These are phyloP conservation scores for Leishmania martiniquensis DNA, from an alignment of 208 protist genomes.

Conservation along the genomic window DNA sequence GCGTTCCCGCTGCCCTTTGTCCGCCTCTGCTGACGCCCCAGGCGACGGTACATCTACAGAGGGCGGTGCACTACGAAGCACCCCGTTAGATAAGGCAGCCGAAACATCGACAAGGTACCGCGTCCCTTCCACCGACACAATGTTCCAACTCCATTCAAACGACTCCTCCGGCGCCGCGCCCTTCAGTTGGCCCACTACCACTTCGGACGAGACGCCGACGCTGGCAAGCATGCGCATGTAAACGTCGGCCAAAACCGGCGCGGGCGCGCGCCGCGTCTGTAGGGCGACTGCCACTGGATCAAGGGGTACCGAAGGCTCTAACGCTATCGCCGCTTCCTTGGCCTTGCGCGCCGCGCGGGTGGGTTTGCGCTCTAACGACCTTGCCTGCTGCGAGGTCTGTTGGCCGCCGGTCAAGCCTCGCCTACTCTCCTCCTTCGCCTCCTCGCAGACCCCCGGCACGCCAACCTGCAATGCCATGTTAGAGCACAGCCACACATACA, in stretches of 20 bases:
- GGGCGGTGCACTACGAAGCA: constrained; percentile 19
- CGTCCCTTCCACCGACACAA: constrained; percentile 47
- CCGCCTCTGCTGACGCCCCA: neutral
- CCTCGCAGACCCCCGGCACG: constrained; percentile 10
- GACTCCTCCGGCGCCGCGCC: constrained; percentile 52
- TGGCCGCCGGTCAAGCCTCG: neutral
- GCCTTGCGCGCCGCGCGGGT: neutral
- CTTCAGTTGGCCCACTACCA: constrained; percentile 66
- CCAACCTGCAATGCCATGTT: constrained; percentile 39
- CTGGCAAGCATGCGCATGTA: constrained; percentile 59
- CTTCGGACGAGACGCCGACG: constrained; percentile 44
- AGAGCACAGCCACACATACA: constrained; percentile 76
- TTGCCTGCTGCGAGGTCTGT: constrained; percentile 7
- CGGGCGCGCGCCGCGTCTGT: constrained; percentile 42
- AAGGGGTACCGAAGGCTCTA: constrained; percentile 20
- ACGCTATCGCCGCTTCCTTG: constrained; percentile 15
- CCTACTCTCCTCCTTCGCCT: constrained; percentile 10
- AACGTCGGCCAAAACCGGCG: constrained; percentile 47
- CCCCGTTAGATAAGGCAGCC: constrained; percentile 40
- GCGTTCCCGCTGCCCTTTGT: neutral
- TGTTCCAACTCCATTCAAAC: constrained; percentile 80
- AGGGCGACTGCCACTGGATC: constrained; percentile 48
- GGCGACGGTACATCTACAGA: neutral
- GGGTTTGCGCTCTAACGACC: constrained; percentile 13
- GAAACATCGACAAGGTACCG: constrained; percentile 70